These are phyloP conservation scores for Speleostelium caveatum DNA, from an alignment of 78 protist species.

Conservation along the genomic window DNA sequence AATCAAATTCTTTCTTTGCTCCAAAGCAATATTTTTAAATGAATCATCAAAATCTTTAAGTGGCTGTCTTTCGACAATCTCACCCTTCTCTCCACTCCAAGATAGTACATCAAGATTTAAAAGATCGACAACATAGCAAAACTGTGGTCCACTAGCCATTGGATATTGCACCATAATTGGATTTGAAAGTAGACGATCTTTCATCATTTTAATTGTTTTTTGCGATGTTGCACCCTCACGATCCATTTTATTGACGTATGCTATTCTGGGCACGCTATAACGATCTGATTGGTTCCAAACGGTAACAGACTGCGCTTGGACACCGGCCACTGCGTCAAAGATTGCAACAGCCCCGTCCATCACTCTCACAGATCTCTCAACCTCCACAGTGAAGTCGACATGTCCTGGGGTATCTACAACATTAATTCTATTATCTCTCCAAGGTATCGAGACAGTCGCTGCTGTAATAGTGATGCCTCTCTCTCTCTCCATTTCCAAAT, in stretches of 20 bases:
- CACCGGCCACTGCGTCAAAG: constrained; percentile 95
- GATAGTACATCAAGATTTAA: constrained; percentile 30
- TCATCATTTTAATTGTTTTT: constrained; percentile 35
- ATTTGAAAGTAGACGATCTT: constrained; percentile 23
- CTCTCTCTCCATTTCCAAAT: constrained; percentile 92
- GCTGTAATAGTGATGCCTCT: constrained; percentile 95
- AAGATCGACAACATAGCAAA: constrained; percentile 80
- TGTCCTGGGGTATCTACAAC: constrained; percentile 99
- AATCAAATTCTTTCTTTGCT: constrained; percentile 16
- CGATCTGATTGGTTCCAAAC: constrained; percentile 89
- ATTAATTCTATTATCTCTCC: constrained; percentile 87
- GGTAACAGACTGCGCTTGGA: constrained; percentile 92
- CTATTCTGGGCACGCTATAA: constrained; percentile 91
- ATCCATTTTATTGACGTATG: constrained; percentile 96
- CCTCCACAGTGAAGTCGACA: constrained; percentile 98
- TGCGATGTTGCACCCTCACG: constrained; percentile 88
- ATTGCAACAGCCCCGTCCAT: constrained; percentile 92
- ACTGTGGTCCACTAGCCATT: constrained; percentile 21
- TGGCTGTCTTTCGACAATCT: not conserved
- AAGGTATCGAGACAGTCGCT: constrained; percentile 90
- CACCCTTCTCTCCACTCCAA: constrained; percentile 66
- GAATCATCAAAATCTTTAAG: not conserved
- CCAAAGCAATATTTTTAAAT: not conserved
- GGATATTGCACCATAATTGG: constrained; percentile 87
- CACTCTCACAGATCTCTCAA: constrained; percentile 92